Conservation (phyloP, 1,284 basidiomycete genomes). For the Microbotryum scabiosae region DNA sequence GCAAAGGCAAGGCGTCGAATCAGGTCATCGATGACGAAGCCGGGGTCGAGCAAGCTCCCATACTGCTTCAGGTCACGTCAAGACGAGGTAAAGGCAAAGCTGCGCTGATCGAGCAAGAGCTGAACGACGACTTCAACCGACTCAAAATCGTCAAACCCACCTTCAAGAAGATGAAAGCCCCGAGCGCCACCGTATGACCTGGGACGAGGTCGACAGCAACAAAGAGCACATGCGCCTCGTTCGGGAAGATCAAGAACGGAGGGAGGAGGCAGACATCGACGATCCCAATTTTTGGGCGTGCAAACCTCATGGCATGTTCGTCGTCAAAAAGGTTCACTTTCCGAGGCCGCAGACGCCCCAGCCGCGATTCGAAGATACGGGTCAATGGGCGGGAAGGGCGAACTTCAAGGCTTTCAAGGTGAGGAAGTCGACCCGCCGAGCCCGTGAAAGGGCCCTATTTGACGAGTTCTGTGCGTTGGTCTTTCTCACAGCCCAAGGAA, state of each 20-base stretch:
- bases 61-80: no score
- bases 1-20: slow-evolving; percentile 7
- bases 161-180: slow-evolving; percentile 14
- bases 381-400: slow-evolving; percentile 14
- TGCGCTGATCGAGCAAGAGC: neutral
- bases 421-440: neutral
- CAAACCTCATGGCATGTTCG: slow-evolving; percentile 23
- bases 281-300: slow-evolving; percentile 20
- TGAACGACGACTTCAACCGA: slow-evolving; percentile 32
- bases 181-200: slow-evolving; percentile 11
- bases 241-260: slow-evolving; percentile 11
- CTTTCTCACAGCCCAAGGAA: neutral
- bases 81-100: neutral
- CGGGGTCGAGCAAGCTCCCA: slow-evolving; percentile 7
- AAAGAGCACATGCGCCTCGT: slow-evolving; percentile 19
- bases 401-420: slow-evolving; percentile 30
- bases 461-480: neutral
- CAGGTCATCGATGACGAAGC: neutral
- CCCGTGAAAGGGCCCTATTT: neutral
- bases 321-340: slow-evolving; percentile 12
- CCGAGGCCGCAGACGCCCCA: slow-evolving; percentile 3
- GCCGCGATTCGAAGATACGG: slow-evolving; percentile 6
- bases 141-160: slow-evolving; percentile 27
- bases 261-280: slow-evolving; percentile 12
- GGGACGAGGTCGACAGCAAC: slow-evolving; percentile 27